Evolutionary conservation across 1,284 basidiomycete species (phyloP).

Genomic region (Rugosomyces carneus): DNA sequence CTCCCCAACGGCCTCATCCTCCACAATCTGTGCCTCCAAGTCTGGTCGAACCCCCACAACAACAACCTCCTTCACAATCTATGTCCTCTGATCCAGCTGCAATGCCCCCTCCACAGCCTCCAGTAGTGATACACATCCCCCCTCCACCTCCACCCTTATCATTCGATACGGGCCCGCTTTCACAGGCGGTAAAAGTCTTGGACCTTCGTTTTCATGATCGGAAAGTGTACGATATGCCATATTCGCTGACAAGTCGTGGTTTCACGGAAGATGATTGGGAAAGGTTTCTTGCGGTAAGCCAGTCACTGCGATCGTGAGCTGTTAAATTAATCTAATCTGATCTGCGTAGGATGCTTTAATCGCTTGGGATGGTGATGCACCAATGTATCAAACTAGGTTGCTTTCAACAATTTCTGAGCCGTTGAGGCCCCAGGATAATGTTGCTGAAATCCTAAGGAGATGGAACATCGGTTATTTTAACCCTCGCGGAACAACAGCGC

Average conservation of each 20-base stretch:
- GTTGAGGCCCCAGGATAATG: conserved; percentile 12
- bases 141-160: neutral
- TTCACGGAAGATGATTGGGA: conserved; percentile 13
- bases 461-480: conserved; percentile 15
- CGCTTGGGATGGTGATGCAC: conserved; percentile 8
- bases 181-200: neutral
- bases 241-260: conserved; percentile 4
- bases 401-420: neutral
- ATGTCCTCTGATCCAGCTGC: too few relatives aligned
- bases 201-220: neutral
- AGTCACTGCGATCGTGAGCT: neutral
- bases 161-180: neutral
- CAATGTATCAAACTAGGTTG: neutral
- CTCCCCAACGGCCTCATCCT: neutral
- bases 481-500: conserved; percentile 6
- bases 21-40: neutral
- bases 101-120: neutral
- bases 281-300: conserved; percentile 12
- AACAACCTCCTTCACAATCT: neutral
- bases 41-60: too few relatives aligned
- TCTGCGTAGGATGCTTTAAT: conserved; percentile 7
- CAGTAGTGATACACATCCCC: neutral
- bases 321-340: neutral
- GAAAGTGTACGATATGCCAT: conserved; percentile 7
- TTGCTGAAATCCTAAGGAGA: conserved; percentile 10